These are phyloP conservation scores for Lachnellula arida DNA, from an alignment of 2,329 filamentous ascomycete genomes.

Conservation along the genomic window DNA sequence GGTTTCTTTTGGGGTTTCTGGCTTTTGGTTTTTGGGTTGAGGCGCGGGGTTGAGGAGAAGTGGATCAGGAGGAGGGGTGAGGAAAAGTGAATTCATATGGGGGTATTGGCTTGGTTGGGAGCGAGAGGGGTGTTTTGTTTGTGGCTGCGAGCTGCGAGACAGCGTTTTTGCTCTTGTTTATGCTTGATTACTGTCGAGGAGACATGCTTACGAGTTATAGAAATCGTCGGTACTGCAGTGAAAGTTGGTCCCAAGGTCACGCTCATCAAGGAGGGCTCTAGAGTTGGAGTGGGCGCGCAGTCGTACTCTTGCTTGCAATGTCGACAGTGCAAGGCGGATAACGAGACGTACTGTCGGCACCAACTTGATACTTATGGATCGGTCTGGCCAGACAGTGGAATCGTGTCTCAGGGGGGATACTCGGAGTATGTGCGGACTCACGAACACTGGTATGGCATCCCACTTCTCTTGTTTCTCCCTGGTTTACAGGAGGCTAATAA, in stretches of 20 bases:
- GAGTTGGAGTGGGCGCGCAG: conserved; percentile 52
- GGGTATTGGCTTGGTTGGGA: no score
- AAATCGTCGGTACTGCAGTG: conserved; percentile 66
- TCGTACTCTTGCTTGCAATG: conserved; percentile 50
- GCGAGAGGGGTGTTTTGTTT: no score
- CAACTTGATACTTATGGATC: conserved; percentile 47
- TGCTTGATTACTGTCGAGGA: no score
- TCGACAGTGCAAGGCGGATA: conserved; percentile 49
- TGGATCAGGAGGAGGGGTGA: no score
- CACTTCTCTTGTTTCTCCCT: conserved; percentile 51
- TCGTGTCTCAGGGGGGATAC: conserved; percentile 60
- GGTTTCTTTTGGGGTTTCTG: background rate
- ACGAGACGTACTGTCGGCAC: conserved; percentile 51
- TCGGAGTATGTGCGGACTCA: conserved; percentile 66
- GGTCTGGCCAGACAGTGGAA: conserved; percentile 52
- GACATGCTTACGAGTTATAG: conserved; percentile 27
- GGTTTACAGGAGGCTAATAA: conserved; percentile 30
- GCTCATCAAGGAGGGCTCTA: conserved; percentile 47
- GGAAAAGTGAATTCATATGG: no score
- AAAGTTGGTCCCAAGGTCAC: conserved; percentile 63
- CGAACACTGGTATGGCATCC: conserved; percentile 58
- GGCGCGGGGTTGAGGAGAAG: background rate
- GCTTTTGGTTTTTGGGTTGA: no score
- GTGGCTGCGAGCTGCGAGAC: no score
- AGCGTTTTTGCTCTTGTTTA: no score